phyloP scores from a whole-genome alignment of 2,329 filamentous ascomycete genomes.

The Chaetomium strumarium region DNA sequence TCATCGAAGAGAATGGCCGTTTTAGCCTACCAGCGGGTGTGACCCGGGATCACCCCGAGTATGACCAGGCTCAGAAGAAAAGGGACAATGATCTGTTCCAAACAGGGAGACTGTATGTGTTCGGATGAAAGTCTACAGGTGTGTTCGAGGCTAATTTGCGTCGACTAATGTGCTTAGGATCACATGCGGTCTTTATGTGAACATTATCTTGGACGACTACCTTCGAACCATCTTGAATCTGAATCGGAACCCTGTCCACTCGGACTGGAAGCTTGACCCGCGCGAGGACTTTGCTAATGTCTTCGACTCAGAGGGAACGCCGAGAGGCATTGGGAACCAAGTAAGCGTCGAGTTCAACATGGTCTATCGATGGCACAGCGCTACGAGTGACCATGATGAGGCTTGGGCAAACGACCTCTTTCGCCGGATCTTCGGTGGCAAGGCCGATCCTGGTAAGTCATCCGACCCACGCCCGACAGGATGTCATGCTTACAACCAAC shows the following conservation, averaged over 20 bases:
- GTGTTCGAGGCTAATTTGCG: not conserved
- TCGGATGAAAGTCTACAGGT: not conserved
- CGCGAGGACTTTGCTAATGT: constrained; percentile 42
- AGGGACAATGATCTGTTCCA: constrained; percentile 37
- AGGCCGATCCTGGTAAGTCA: constrained; percentile 52
- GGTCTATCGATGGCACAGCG: constrained; percentile 60
- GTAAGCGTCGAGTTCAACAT: constrained; percentile 65
- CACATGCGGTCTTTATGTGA: constrained; percentile 49
- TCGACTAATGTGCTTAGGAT: constrained; percentile 27
- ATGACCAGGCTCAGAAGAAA: constrained; percentile 18
- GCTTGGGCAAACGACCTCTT: constrained; percentile 39
- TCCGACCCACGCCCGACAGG: constrained; percentile 33
- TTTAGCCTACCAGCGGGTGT: constrained; percentile 43
- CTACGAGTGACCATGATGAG: constrained; percentile 55
- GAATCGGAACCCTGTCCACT: constrained; percentile 45
- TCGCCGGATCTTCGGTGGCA: constrained; percentile 15
- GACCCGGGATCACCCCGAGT: constrained; percentile 18
- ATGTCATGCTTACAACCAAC: not conserved
- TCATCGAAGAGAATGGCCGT: constrained; percentile 61
- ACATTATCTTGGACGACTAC: constrained; percentile 55
- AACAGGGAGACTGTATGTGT: constrained; percentile 28
- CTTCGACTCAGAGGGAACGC: constrained; percentile 37
- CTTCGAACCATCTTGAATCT: constrained; percentile 55
- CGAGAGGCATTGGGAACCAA: constrained; percentile 57
- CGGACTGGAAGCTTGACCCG: constrained; percentile 58